Conservation (phyloP, 768 basidiomycete genomes). For the Suillus subluteus region DNA sequence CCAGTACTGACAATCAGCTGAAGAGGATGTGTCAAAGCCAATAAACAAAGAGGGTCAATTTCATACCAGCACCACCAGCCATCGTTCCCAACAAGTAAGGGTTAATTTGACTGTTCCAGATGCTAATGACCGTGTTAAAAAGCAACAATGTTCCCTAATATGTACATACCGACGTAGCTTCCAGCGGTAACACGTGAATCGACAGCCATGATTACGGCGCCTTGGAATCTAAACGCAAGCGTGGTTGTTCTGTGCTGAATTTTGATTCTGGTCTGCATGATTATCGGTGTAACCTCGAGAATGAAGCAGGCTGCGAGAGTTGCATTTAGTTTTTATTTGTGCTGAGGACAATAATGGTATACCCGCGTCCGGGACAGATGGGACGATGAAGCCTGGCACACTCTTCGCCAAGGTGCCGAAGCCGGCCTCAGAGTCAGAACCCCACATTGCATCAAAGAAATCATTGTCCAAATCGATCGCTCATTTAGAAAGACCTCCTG, state of each 20-base stretch:
- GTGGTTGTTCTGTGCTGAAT: conserved; percentile 72
- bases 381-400: conserved; percentile 71
- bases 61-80: conserved; percentile 96
- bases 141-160: conserved; percentile 7
- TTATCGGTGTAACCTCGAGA: conserved; percentile 94
- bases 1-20: conserved; percentile 96
- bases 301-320: conserved; percentile 74
- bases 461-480: conserved; percentile 63
- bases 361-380: conserved; percentile 77
- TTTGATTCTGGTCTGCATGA: conserved; percentile 95
- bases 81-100: conserved; percentile 98
- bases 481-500: conserved; percentile 49
- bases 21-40: conserved; percentile 14
- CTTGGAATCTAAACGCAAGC: conserved; percentile 93
- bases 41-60: conserved; percentile 7
- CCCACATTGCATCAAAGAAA: conserved; percentile 75
- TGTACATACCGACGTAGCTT: conserved; percentile 87
- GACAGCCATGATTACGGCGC: conserved; percentile 98
- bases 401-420: conserved; percentile 76
- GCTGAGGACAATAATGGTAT: not conserved
- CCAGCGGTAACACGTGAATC: conserved; percentile 98
- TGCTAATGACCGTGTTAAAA: conserved; percentile 48
- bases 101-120: conserved; percentile 99
- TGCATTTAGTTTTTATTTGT: not conserved
- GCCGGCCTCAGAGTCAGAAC: conserved; percentile 76